Evolutionary conservation across 495 filamentous ascomycete genomes (phyloP).

Genomic region (Neurospora cerealis): DNA sequence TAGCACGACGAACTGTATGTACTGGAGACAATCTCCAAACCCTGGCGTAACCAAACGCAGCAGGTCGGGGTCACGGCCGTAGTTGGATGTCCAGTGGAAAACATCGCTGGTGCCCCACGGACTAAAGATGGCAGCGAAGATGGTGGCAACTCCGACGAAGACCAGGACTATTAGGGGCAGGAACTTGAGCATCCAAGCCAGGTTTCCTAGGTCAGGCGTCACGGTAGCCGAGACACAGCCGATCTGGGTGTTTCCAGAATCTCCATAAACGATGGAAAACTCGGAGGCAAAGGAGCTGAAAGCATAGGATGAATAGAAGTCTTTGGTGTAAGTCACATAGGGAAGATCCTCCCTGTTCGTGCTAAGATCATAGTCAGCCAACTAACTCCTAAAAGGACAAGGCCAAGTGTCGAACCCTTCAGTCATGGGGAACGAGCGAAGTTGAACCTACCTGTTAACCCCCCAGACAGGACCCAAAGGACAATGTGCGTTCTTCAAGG

Average conservation of each 20-base stretch:
- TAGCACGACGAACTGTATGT: constrained; percentile 86
- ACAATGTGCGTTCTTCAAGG: constrained; percentile 51
- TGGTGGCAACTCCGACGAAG: constrained; percentile 69
- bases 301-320: constrained; percentile 70
- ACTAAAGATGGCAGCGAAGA: constrained; percentile 75
- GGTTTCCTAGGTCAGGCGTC: constrained; percentile 61
- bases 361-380: neutral
- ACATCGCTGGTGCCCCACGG: constrained; percentile 87
- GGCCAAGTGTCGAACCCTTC: neutral
- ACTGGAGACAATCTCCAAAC: constrained; percentile 94
- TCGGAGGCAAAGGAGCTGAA: constrained; percentile 71
- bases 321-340: constrained; percentile 59
- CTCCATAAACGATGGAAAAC: constrained; percentile 64
- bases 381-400: neutral
- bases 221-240: constrained; percentile 72
- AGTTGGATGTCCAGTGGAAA: constrained; percentile 93
- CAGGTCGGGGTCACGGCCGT: constrained; percentile 86
- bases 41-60: constrained; percentile 89
- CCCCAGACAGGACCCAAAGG: constrained; percentile 67
- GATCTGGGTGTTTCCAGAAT: constrained; percentile 47
- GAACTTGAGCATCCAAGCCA: constrained; percentile 63
- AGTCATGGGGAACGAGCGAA: neutral
- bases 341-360: constrained; percentile 25
- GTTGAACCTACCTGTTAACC: constrained; percentile 37
- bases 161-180: constrained; percentile 69